Conservation (phyloP, 441 rosid species). For the Corymbia calophylla region DNA sequence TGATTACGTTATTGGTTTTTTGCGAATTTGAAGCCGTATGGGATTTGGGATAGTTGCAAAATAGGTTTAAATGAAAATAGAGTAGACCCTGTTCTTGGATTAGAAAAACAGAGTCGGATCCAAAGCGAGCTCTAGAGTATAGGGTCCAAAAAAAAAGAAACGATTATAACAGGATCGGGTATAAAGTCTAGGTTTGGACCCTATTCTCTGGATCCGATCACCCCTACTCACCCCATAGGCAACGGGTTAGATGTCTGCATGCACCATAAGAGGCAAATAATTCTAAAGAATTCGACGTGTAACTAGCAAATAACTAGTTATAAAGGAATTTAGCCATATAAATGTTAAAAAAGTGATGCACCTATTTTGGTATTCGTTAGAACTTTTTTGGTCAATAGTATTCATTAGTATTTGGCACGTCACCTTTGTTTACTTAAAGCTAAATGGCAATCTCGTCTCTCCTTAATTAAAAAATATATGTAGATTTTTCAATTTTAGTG, state of each 20-base stretch:
- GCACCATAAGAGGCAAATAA: not conserved
- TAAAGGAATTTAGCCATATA: not conserved
- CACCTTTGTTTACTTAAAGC: not conserved
- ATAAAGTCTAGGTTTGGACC: too few species aligned
- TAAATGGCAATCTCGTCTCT: not conserved
- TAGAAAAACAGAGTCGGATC: fast-evolving
- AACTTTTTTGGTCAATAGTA: not conserved
- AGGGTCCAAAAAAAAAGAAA: too few species aligned
- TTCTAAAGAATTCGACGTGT: not conserved
- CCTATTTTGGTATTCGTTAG: not conserved
- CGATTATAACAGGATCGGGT: fast-evolving
- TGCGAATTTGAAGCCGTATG: fast-evolving
- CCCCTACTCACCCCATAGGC: not conserved
- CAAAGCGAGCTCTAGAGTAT: too few species aligned
- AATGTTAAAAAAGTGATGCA: not conserved
- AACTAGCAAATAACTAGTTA: not conserved
- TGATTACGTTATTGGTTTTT: too few species aligned
- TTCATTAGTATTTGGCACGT: not conserved
- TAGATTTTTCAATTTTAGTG: not conserved
- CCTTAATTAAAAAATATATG: not conserved
- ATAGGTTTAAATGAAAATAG: too few species aligned
- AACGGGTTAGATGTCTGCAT: not conserved
- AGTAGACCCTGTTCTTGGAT: too few species aligned
- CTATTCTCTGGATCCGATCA: too few species aligned
- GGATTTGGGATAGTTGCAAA: too few species aligned